Evolutionary conservation across 2,329 filamentous ascomycete species (phyloP).

Genomic region (Botryotinia globosa): DNA sequence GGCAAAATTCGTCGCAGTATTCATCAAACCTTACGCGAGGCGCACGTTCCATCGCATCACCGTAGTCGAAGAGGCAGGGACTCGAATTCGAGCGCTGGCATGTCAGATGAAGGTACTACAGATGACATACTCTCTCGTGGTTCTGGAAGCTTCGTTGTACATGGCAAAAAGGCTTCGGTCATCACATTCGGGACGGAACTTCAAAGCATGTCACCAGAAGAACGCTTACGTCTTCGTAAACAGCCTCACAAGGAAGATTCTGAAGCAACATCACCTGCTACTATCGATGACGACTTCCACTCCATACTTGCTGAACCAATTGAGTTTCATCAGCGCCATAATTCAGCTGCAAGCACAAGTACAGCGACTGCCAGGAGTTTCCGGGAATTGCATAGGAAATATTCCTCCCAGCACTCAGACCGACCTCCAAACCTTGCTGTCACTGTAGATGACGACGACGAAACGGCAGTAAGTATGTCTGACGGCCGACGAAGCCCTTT

Average conservation of each 20-base stretch:
- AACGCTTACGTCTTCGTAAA: conserved; percentile 65
- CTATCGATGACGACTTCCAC: conserved; percentile 49
- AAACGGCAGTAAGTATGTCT: conserved; percentile 57
- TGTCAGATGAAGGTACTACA: conserved; percentile 46
- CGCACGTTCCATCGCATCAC: conserved; percentile 63
- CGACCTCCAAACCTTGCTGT: conserved; percentile 30
- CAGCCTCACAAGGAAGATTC: conserved; percentile 45
- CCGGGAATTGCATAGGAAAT: conserved; percentile 60
- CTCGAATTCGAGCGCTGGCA: conserved; percentile 55
- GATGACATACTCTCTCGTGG: conserved; percentile 73
- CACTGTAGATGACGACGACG: conserved; percentile 51
- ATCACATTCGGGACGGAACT: conserved; percentile 95
- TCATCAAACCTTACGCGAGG: conserved; percentile 84
- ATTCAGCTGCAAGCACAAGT: conserved; percentile 62
- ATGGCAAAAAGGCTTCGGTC: conserved; percentile 96
- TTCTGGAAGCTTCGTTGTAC: conserved; percentile 88
- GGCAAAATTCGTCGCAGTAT: conserved; percentile 73
- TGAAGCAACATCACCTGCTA: conserved; percentile 25
- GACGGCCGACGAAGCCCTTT: conserved; percentile 57
- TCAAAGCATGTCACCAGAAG: conserved; percentile 71
- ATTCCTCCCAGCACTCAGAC: conserved; percentile 49
- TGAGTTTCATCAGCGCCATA: conserved; percentile 49
- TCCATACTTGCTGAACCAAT: conserved; percentile 48
- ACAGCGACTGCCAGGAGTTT: conserved; percentile 66
- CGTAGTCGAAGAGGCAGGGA: conserved; percentile 77